These are phyloP conservation scores for Penicillium canariense DNA, from an alignment of 495 filamentous ascomycete genomes.

Conservation along the genomic window DNA sequence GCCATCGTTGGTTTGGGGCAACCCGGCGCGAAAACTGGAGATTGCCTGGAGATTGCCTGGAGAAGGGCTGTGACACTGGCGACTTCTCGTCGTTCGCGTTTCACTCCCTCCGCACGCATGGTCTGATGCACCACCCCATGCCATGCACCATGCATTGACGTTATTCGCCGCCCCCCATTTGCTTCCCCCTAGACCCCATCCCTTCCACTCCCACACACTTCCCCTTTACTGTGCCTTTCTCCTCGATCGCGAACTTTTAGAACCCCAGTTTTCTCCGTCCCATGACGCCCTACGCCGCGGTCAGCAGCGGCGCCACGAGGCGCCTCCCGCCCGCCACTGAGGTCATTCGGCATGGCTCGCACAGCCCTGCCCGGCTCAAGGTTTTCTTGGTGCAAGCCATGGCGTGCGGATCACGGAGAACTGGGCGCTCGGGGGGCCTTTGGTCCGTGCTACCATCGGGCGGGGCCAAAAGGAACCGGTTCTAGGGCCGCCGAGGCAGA, in stretches of 20 bases:
- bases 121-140: conserved; percentile 6
- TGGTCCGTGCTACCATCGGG: not conserved
- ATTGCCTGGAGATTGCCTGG: too few species aligned
- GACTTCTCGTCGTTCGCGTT: not conserved
- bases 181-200: too few species aligned
- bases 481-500: not conserved
- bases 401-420: conserved; percentile 19
- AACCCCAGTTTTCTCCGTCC: not conserved
- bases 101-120: conserved; percentile 2
- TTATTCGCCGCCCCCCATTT: not conserved
- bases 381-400: conserved; percentile 11
- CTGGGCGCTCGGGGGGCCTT: not conserved
- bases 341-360: conserved; percentile 14
- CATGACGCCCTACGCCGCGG: not conserved
- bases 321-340: conserved; percentile 25
- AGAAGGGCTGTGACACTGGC: not conserved
- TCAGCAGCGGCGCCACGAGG: conserved; percentile 11
- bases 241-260: conserved; percentile 5
- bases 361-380: not conserved
- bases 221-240: not conserved
- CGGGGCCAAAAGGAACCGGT: not conserved
- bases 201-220: not conserved
- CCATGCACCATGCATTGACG: not conserved
- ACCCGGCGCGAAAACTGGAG: not conserved
- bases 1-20: conserved; percentile 1